phyloP scores from a whole-genome alignment of 129 eudicot genomes.

The Helichrysum umbraculigerum region DNA sequence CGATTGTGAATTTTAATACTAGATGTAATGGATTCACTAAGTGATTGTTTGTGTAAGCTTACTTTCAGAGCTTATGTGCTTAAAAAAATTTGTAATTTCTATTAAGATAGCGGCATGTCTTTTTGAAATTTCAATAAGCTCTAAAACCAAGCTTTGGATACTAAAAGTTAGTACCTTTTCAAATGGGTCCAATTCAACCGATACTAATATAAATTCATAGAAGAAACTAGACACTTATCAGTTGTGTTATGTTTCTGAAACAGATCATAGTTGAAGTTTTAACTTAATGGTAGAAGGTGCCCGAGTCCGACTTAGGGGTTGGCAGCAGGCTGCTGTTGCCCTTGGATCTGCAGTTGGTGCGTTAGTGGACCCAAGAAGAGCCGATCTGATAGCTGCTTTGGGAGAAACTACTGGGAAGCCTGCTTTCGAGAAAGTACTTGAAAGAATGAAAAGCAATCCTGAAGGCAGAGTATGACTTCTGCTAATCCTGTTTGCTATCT shows the following conservation, averaged over 20 bases:
- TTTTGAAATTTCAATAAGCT: too few relatives aligned
- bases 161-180: neutral
- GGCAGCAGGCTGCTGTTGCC: slow-evolving; percentile 97
- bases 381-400: slow-evolving; percentile 87
- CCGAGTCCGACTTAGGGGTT: slow-evolving; percentile 64
- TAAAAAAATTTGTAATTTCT: neutral
- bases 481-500: slow-evolving; percentile 6
- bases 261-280: slow-evolving; percentile 10
- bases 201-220: slow-evolving; percentile 3
- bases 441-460: slow-evolving; percentile 79
- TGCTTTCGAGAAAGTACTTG: slow-evolving; percentile 81
- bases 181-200: neutral
- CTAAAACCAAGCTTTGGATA: too few relatives aligned
- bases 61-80: neutral
- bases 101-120: neutral
- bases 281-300: slow-evolving; percentile 59
- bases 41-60: neutral
- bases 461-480: slow-evolving; percentile 74
- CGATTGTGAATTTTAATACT: neutral
- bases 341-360: slow-evolving; percentile 91
- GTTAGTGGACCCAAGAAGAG: slow-evolving; percentile 84
- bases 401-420: slow-evolving; percentile 95
- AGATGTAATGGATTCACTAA: neutral
- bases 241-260: neutral
- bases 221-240: neutral